Evolutionary conservation across 2,329 filamentous ascomycete species (phyloP).

Genomic region (Diaporthe vexans): DNA sequence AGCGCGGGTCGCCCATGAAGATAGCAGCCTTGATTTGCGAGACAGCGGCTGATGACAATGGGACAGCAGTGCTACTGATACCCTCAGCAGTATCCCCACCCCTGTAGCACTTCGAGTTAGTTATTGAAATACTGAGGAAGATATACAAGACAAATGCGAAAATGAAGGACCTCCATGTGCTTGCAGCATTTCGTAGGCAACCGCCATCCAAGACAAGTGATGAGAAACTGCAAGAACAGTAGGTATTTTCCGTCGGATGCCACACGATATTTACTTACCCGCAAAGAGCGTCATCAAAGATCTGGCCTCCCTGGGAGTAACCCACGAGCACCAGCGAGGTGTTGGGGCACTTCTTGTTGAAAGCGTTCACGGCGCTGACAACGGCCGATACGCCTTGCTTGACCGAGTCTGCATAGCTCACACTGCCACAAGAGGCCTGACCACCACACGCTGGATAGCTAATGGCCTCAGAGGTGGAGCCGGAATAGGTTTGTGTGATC

Average conservation of each 20-base stretch:
- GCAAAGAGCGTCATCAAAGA: slow-evolving; percentile 73
- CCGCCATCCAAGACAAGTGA: not conserved
- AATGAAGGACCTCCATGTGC: not conserved
- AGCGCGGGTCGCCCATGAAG: slow-evolving; percentile 74
- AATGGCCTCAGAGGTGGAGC: slow-evolving; percentile 62
- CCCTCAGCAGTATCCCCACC: slow-evolving; percentile 64
- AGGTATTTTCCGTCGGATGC: not conserved
- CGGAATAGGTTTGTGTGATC: slow-evolving; percentile 59
- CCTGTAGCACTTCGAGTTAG: not conserved
- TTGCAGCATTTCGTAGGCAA: not conserved
- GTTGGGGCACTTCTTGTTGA: slow-evolving; percentile 67
- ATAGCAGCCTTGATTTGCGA: slow-evolving; percentile 71
- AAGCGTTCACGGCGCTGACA: slow-evolving; percentile 67
- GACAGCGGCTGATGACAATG: slow-evolving; percentile 61
- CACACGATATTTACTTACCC: slow-evolving; percentile 50
- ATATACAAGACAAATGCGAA: not conserved
- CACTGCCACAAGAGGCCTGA: slow-evolving; percentile 66
- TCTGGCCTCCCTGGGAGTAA: slow-evolving; percentile 75
- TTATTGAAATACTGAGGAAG: not conserved
- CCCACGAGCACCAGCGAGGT: slow-evolving; percentile 73
- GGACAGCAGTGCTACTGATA: slow-evolving; percentile 58
- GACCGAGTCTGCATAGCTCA: slow-evolving; percentile 69
- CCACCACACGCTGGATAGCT: slow-evolving; percentile 71
- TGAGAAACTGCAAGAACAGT: not conserved
- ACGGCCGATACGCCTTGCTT: slow-evolving; percentile 68